Base-by-base conservation (phyloP, 192 early-diverging fungal genomes). In the Backusella macrospora region DNA sequence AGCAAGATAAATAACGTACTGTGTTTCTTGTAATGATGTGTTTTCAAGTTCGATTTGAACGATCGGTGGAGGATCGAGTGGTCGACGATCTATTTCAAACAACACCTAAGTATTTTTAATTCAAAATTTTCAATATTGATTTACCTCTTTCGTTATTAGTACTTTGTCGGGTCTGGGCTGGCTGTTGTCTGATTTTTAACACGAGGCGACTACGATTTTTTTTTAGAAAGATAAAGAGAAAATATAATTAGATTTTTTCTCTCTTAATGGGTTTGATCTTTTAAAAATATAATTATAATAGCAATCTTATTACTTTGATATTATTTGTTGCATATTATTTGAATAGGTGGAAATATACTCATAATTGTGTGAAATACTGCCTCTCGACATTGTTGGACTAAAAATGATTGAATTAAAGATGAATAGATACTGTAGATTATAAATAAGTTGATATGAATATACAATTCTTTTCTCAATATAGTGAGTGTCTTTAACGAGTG, bases 81-180 rank as follows among this genome's bases (percentile, higher is more conserved):
- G 40, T 42, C 71, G 64, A 44, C 78, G 74, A 48, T 73, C 78
- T 80, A 68, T 6, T 44, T 23, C 37, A 70, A 49, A 39, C 13
- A 8, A 2, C 13, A 0, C 9, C 29, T 62, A 65, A 64, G 40
- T 47, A 49, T 8, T 6, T 38, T 4, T 55, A 62, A 9, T n/a
- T 65, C 10, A 13, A 4, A 12, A 5, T 23, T 59, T 38, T 39
- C 16, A 4, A 6, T 16, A 34, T 15, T 15, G 3, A 13, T 23
- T 38, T 71, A 76, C 78, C 78, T 72, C 67, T 72, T 80, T 80
- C 78, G 9, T 80, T 80, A 59, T 65, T 66, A 26, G 78, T 73
- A 34, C 78, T 80, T n/a, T 76, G 29, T n/a, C 71, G 69, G 15
- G 70, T 63, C 40, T 72, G 74, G 12, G 52, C 65, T 26, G 78